These are phyloP conservation scores for Collybia nuda DNA, from an alignment of 768 basidiomycete species.

Conservation along the genomic window DNA sequence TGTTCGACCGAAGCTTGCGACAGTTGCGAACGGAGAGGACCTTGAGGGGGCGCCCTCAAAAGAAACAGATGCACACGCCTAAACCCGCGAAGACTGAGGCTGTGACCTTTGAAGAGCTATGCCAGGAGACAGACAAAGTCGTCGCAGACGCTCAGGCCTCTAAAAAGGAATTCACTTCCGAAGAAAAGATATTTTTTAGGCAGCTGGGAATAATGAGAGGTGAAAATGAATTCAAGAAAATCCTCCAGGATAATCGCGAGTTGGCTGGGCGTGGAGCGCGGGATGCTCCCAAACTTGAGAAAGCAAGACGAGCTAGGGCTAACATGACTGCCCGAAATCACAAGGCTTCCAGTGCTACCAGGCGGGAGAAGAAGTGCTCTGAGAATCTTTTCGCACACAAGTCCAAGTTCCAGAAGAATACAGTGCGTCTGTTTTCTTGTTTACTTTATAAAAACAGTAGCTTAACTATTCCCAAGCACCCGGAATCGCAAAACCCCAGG, in stretches of 20 bases:
- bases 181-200: slow-evolving; percentile 1
- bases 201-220: not conserved
- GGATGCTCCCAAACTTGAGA: not conserved
- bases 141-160: too few relatives aligned
- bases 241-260: slow-evolving; percentile 8
- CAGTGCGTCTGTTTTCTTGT: too few relatives aligned
- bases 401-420: too few relatives aligned
- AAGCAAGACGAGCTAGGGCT: not conserved
- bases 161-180: not conserved
- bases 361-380: too few relatives aligned
- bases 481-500: too few relatives aligned
- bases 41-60: not conserved
- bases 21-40: not conserved
- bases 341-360: too few relatives aligned
- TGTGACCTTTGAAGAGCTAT: not conserved
- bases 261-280: slow-evolving; percentile 27
- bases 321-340: too few relatives aligned
- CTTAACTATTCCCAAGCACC: too few relatives aligned
- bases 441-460: too few relatives aligned
- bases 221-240: not conserved
- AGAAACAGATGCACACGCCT: not conserved
- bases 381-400: too few relatives aligned
- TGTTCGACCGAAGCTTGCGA: not conserved
- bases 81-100: not conserved
- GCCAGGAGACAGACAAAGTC: not conserved